These are phyloP conservation scores for Ascosphaera aggregata DNA, from an alignment of 2,329 filamentous ascomycete genomes.

Conservation along the genomic window DNA sequence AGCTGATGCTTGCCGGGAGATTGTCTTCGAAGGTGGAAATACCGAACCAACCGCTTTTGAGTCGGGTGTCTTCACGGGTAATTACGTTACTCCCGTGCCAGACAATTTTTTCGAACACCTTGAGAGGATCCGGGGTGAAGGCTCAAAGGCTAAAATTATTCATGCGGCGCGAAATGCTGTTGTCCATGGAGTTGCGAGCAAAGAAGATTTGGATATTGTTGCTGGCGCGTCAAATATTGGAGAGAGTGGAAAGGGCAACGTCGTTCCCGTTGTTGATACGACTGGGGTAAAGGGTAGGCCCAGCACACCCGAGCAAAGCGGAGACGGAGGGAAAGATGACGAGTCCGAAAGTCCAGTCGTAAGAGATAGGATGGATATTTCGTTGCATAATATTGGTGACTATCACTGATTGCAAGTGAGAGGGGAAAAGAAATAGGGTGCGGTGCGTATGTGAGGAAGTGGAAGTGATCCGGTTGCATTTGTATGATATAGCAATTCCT, in stretches of 20 bases:
- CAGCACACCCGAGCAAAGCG: background rate
- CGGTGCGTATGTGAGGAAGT: background rate
- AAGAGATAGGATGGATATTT: slow-evolving; percentile 33
- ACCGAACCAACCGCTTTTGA: slow-evolving; percentile 45
- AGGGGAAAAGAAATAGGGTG: background rate
- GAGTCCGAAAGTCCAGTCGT: slow-evolving; percentile 18
- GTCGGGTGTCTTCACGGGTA: slow-evolving; percentile 75
- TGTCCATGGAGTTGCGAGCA: slow-evolving; percentile 35
- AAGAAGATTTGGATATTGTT: slow-evolving; percentile 37
- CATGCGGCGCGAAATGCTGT: slow-evolving; percentile 42
- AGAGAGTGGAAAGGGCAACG: slow-evolving; percentile 29
- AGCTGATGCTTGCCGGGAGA: slow-evolving; percentile 52
- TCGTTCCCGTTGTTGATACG: slow-evolving; percentile 25
- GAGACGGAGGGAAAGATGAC: slow-evolving; percentile 7
- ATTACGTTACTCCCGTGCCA: slow-evolving; percentile 60
- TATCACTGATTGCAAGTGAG: slow-evolving; percentile 13
- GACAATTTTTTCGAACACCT: slow-evolving; percentile 65
- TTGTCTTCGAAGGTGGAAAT: slow-evolving; percentile 31
- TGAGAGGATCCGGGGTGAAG: slow-evolving; percentile 46
- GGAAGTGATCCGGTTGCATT: slow-evolving; percentile 1
- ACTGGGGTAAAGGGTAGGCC: background rate
- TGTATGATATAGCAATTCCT: background rate
- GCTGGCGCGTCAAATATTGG: slow-evolving; percentile 37
- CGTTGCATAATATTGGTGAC: slow-evolving; percentile 33
- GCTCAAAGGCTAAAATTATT: slow-evolving; percentile 40